phyloP scores from a whole-genome alignment of 2,329 filamentous ascomycete genomes.

The Periconia sp. region DNA sequence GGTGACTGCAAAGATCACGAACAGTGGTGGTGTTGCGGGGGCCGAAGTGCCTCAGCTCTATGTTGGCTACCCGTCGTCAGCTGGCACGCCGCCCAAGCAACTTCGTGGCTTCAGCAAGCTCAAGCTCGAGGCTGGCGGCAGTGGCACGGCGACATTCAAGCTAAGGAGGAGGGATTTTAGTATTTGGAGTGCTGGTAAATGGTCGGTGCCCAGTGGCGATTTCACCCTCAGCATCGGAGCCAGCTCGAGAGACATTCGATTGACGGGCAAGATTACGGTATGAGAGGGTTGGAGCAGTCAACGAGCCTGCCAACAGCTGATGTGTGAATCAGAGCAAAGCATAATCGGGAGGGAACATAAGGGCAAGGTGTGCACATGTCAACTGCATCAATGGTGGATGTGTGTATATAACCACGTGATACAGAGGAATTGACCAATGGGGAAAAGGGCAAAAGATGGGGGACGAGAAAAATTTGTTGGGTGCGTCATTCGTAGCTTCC shows the following conservation, averaged over 20 bases:
- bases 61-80: conserved; percentile 34
- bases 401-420: no score
- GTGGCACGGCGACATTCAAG: conserved; percentile 35
- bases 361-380: no score
- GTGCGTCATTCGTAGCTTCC: conserved; percentile 15
- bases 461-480: conserved; percentile 10
- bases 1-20: conserved; percentile 37
- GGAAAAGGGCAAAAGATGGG: background rate
- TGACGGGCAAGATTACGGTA: conserved; percentile 36
- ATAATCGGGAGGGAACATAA: no score
- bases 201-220: conserved; percentile 38
- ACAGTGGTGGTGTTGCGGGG: conserved; percentile 37
- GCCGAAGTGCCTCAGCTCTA: conserved; percentile 45
- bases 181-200: conserved; percentile 39
- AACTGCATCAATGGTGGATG: no score
- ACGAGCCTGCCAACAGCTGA: no score
- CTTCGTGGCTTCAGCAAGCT: conserved; percentile 42
- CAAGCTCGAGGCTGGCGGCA: conserved; percentile 31
- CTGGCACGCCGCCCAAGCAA: conserved; percentile 35
- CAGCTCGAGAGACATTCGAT: conserved; percentile 40
- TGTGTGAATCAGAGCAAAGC: no score
- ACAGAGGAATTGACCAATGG: conserved; percentile 19
- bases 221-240: conserved; percentile 36
- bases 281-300: conserved; percentile 11
- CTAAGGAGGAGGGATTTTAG: conserved; percentile 41